Conservation (phyloP, 441 rosid genomes). For the Gossypium davidsonii region DNA sequence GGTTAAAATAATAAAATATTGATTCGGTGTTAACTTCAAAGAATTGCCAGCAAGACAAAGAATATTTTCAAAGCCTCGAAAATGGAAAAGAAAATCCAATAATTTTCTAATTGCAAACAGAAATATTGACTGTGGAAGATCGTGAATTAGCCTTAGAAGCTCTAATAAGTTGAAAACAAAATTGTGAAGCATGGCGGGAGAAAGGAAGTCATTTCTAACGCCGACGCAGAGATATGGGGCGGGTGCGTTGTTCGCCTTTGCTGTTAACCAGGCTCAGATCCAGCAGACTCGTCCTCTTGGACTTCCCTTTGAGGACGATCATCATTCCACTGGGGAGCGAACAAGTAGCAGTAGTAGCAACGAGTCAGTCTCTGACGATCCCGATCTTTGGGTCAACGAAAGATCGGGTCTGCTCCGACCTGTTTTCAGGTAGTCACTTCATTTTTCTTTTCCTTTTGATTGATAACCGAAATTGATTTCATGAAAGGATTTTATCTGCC, state of each 20-base stretch:
- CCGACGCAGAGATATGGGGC: constrained; percentile 66
- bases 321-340: constrained; percentile 30
- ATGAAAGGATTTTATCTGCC: background rate
- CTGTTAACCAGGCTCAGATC: constrained; percentile 63
- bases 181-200: constrained; percentile 15
- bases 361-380: constrained; percentile 60
- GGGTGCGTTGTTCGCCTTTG: constrained; percentile 67
- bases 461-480: background rate
- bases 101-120: background rate
- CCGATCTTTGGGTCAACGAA: constrained; percentile 70
- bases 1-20: background rate
- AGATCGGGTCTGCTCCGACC: constrained; percentile 67
- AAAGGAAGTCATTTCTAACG: constrained; percentile 38
- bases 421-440: constrained; percentile 54
- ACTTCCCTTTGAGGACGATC: constrained; percentile 27
- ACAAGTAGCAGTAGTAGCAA: constrained; percentile 31
- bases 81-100: background rate
- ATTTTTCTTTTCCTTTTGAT: background rate
- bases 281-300: constrained; percentile 52
- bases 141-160: background rate
- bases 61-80: background rate
- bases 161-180: background rate
- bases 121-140: background rate
- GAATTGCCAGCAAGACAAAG: background rate
- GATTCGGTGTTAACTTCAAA: background rate